These are phyloP conservation scores for Phytopythium oedochilum DNA, from an alignment of 352 stramenopile genomes.

Conservation along the genomic window DNA sequence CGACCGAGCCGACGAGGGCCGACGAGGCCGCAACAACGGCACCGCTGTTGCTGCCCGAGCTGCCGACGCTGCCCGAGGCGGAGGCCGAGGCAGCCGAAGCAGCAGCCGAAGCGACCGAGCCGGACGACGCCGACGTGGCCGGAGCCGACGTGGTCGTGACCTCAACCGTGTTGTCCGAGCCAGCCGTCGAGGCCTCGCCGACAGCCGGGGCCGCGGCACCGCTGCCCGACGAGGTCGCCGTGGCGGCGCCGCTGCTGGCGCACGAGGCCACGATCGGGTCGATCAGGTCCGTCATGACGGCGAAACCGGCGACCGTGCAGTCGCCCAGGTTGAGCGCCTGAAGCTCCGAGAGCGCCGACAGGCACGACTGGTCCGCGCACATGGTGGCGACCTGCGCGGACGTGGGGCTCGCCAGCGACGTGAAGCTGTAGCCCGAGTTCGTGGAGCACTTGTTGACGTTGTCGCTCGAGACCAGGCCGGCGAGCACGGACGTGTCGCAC, in stretches of 20 bases:
- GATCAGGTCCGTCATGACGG: constrained; percentile 21
- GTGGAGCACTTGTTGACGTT: constrained; percentile 22
- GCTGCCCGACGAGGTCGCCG: constrained; percentile 3
- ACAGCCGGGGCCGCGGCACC: constrained; percentile 7
- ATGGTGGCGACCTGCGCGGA: constrained; percentile 20
- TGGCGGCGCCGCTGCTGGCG: constrained; percentile 5
- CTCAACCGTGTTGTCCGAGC: constrained; percentile 1
- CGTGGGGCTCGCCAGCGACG: constrained; percentile 18
- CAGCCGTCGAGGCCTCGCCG: not conserved
- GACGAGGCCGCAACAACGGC: constrained; percentile 4
- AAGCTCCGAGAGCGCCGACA: constrained; percentile 14
- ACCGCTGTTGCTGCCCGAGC: constrained; percentile 7
- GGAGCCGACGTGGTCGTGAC: not conserved
- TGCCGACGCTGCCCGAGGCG: not conserved
- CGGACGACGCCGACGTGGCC: not conserved
- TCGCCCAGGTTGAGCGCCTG: constrained; percentile 21
- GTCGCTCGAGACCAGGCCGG: constrained; percentile 17
- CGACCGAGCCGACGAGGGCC: constrained; percentile 4
- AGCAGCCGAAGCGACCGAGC: constrained; percentile 1
- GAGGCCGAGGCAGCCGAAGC: not conserved
- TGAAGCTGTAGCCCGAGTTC: constrained; percentile 27
- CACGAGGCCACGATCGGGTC: constrained; percentile 16
- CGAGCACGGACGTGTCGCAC: constrained; percentile 21
- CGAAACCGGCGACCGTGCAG: constrained; percentile 19
- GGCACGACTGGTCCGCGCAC: constrained; percentile 28